Evolutionary conservation across 768 basidiomycete species (phyloP), one percentile per base, ranked within the genome.

Genomic region (Mycena venus): DNA sequence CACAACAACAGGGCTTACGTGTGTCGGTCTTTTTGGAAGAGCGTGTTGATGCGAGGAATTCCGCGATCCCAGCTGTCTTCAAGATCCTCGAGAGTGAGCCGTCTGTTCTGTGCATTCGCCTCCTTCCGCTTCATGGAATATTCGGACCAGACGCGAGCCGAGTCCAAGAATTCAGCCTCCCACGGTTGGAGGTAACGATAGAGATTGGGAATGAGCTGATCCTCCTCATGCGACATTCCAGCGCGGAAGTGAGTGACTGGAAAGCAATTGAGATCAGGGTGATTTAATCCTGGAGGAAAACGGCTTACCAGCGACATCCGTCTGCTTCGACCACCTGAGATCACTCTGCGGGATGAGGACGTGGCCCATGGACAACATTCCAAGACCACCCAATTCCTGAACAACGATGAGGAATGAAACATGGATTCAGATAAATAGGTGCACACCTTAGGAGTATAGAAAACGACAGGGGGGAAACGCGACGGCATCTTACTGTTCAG

Each of bases 61-160:
- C 97, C 97, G 77, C 97, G 94, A 84, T 99, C 98, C 98, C 98
- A 99, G 79, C 94, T 96, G 80, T 99, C 97, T 82, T 99, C 98
- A 31, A 99, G 89, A 88, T 99, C 98, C 82, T 99, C 98, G 23
- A 99, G 88, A 2, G 98, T 99, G 67, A 99, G 88, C 19, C 98
- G 93, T 68, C 98, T 94, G 85, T 99, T 99, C 82, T 98, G 96
- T 1, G 98, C 98, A 76, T 97, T 98, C n/a, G 98, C 98, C 82
- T 99, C 98, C 83, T 99, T 99, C 78, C 98, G 88, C 89, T 99
- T 99, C 96, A 99, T 95, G 0, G 98, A 97, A 83, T 99, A 99
- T 83, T 99, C 98, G 0, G 94, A 96, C 98, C 98, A 99, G 47
- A 99, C 98, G 78, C 98, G 96, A 47, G 97, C 97, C 2, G 97